A percentile compares a stretch with the other conserved stretches of the same genome.
phyloP scores from a whole-genome alignment of 2,329 filamentous ascomycete species.

The Colletotrichum magnum region DNA sequence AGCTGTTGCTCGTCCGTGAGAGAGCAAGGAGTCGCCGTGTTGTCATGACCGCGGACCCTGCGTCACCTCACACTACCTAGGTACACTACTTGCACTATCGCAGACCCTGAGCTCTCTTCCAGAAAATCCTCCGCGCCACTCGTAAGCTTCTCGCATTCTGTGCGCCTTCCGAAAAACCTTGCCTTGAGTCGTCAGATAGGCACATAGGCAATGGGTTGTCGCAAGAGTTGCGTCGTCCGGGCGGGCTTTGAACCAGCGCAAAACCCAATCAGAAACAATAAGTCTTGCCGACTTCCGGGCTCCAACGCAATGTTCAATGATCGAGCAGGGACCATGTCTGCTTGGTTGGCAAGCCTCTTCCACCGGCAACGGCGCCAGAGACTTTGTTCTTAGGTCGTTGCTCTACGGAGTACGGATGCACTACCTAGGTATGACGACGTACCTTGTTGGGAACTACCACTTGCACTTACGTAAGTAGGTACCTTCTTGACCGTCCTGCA shows the following conservation, averaged over 20 bases:
- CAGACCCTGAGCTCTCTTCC: slow-evolving; percentile 25
- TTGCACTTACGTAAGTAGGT: neutral
- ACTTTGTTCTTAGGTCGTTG: neutral
- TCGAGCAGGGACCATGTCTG: neutral
- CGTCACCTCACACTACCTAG: slow-evolving; percentile 10
- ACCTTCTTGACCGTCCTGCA: neutral
- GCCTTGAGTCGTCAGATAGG: neutral
- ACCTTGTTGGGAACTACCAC: too few species aligned
- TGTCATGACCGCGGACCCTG: slow-evolving; percentile 25
- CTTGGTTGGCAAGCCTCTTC: neutral
- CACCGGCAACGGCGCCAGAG: neutral
- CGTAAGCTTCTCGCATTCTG: neutral
- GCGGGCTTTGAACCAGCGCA: slow-evolving; percentile 20
- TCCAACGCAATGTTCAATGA: neutral
- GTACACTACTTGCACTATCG: neutral
- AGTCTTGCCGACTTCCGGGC: slow-evolving; percentile 10
- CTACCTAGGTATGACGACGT: too few species aligned
- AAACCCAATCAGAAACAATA: slow-evolving; percentile 17
- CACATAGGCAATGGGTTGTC: slow-evolving; percentile 3
- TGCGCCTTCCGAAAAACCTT: neutral
- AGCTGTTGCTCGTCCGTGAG: neutral
- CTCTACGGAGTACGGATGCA: too few species aligned
- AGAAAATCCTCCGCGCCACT: slow-evolving; percentile 20
- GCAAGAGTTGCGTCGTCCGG: slow-evolving; percentile 14
- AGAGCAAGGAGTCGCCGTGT: slow-evolving; percentile 11